Percentiles rank a stretch among this genome's conserved stretches.
Evolutionary conservation across 257 asterid genomes (phyloP).

Genomic region (Solanum sitiens): DNA sequence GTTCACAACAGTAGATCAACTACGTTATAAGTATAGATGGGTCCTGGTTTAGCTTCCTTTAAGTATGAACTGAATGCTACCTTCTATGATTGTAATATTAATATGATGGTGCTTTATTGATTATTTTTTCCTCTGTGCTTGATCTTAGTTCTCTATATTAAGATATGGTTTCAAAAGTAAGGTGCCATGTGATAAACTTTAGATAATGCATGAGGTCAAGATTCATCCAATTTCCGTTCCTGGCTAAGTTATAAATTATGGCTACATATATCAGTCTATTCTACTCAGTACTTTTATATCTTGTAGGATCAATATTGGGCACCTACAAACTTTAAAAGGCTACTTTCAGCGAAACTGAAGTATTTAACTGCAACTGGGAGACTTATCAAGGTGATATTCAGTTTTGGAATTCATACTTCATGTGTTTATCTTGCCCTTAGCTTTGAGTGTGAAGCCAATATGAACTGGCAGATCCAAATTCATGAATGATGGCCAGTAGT

Average conservation of each 20-base stretch:
- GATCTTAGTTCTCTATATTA: not conserved
- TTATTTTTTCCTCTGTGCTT: not conserved
- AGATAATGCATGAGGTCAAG: not conserved
- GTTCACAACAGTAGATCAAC: not conserved
- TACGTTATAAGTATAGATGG: not conserved
- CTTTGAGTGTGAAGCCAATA: not conserved
- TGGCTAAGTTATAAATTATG: not conserved
- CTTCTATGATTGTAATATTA: not conserved
- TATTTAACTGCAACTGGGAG: constrained; percentile 73
- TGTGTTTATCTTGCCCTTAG: not conserved
- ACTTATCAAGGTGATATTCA: constrained; percentile 55
- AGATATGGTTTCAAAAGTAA: not conserved
- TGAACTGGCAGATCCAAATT: not conserved
- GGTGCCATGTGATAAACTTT: not conserved
- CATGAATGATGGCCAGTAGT: not conserved
- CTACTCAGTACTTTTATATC: not conserved
- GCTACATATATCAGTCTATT: not conserved
- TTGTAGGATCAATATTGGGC: constrained; percentile 87
- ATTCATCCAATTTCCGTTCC: not conserved
- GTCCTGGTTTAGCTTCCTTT: not conserved
- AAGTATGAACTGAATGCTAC: not conserved
- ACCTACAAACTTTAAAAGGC: constrained; percentile 84
- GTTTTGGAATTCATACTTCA: constrained; percentile 1
- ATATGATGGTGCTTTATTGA: not conserved
- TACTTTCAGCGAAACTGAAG: constrained; percentile 76